Evolutionary conservation across 148 eudicot genomes (phyloP).

Genomic region (Talinum fruticosum): DNA sequence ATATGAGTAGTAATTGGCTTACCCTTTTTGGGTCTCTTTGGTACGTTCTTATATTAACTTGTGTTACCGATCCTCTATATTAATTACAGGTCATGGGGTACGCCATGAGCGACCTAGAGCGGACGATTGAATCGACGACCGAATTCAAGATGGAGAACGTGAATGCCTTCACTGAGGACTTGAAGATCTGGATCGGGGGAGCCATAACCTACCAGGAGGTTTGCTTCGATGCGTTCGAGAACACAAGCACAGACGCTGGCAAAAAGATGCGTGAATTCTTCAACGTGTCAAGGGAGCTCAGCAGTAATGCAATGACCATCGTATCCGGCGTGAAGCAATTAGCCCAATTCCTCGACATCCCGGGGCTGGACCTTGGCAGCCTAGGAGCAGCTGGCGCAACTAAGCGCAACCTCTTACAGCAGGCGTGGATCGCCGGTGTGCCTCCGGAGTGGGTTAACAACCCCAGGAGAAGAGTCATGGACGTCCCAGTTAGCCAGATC

Average conservation of each 20-base stretch:
- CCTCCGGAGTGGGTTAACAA: background rate
- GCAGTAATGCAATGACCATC: conserved; percentile 50
- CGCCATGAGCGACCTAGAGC: conserved; percentile 42
- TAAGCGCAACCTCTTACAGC: conserved; percentile 20
- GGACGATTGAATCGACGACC: conserved; percentile 27
- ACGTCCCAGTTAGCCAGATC: background rate
- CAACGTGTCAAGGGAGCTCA: conserved; percentile 39
- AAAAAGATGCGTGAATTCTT: conserved; percentile 44
- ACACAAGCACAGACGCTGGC: conserved; percentile 47
- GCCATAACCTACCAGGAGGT: conserved; percentile 60
- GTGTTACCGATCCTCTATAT: background rate
- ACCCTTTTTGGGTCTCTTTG: no score
- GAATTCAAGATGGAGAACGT: conserved; percentile 26
- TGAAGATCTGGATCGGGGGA: conserved; percentile 60
- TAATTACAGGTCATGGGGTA: conserved; percentile 24
- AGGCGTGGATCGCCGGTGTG: background rate
- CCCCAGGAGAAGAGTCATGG: background rate
- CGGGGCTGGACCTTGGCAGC: conserved; percentile 19
- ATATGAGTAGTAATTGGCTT: no score
- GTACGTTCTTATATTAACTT: no score
- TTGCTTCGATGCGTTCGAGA: conserved; percentile 66
- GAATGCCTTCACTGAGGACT: conserved; percentile 41
- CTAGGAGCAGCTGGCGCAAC: conserved; percentile 2
- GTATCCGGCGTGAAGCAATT: conserved; percentile 31
- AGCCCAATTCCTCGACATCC: conserved; percentile 16